These are phyloP conservation scores for Candida chauliodis DNA, from an alignment of 805 yeast species.

Conservation along the genomic window DNA sequence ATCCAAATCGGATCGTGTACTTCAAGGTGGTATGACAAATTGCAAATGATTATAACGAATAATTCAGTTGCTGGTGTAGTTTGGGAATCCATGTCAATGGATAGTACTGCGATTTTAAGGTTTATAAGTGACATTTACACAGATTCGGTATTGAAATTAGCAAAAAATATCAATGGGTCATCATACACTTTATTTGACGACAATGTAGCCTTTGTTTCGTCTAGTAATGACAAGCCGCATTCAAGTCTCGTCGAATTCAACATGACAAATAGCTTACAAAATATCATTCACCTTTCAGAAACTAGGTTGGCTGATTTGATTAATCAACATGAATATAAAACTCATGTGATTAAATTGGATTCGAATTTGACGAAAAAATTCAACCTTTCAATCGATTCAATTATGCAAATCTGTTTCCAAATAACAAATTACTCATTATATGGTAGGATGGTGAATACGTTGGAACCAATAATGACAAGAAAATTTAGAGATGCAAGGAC, in stretches of 20 bases:
- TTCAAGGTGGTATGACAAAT: conserved; percentile 57
- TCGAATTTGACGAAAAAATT: conserved; percentile 36
- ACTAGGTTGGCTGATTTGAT: conserved; percentile 57
- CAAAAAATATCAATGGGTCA: conserved; percentile 54
- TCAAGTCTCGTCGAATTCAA: conserved; percentile 28
- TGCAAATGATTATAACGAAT: conserved; percentile 50
- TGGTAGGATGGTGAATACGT: conserved; percentile 45
- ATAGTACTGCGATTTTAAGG: conserved; percentile 54
- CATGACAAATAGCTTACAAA: conserved; percentile 44
- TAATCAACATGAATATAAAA: conserved; percentile 54
- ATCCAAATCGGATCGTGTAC: conserved; percentile 57
- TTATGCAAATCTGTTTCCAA: conserved; percentile 51
- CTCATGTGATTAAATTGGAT: conserved; percentile 34
- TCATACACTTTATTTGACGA: conserved; percentile 53
- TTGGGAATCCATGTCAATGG: conserved; percentile 58
- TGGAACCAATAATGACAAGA: conserved; percentile 66
- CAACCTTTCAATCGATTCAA: conserved; percentile 46
- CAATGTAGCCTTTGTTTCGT: conserved; percentile 31
- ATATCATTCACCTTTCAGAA: conserved; percentile 52
- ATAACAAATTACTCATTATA: conserved; percentile 53
- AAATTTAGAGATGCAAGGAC: conserved; percentile 66
- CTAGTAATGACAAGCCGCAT: conserved; percentile 38
- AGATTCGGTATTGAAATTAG: conserved; percentile 53
- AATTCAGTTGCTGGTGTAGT: conserved; percentile 59
- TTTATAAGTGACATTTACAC: conserved; percentile 58